Base-by-base conservation (phyloP, 352 stramenopile genomes). In the Phytophthora brassicae region DNA sequence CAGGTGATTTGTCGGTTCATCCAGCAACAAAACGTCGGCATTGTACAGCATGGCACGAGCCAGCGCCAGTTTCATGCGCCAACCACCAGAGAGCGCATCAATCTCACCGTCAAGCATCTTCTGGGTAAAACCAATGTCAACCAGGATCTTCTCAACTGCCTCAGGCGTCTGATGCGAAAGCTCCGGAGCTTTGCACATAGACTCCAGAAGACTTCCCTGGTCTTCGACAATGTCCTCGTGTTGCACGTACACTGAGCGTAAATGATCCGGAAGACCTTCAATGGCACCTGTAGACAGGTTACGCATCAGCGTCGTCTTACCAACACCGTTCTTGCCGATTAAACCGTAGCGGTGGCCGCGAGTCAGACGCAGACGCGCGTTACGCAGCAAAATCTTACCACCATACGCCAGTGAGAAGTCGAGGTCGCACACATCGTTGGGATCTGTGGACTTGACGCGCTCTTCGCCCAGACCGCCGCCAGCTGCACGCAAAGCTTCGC, bases 11-110 rank as follows among this genome's bases (percentile, higher is more conserved):
- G 94, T 98, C 19, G 95, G 94, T 68, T 98, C 93, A 75, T 98
- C 93, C 2, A 98, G 76, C 59, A 98, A 68, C 62, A 98, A 70
- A 63, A 99, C 97, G 74, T 99, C 95, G 12, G 97, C 94, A 49
- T 97, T 97, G 74, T 98, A 88, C 38, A 92, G 68, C 94, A 98
- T 98, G 20, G 90, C 92, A 74, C 92, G 88, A 8, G 92, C 90
- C 39, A 98, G 79, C 26, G 94, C 94, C 29, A 99, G 88, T 81
- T 99, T 99, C 96, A 99, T 99, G 72, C 94, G 87, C 96, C 94
- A 98, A 52, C 96, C 96, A 56, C 96, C 96, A 46, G 83, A 97
- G 22, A 99, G 79, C 45, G 82, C 95, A 13, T 94, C 96, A 48
- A 98, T 97, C 24, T 93, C 82, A 54, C 96, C 90, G 51, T 96